A percentile compares a stretch with the other conserved stretches of the same genome.
Conservation (phyloP, 768 basidiomycete species). For the Lactarius trivialis region DNA sequence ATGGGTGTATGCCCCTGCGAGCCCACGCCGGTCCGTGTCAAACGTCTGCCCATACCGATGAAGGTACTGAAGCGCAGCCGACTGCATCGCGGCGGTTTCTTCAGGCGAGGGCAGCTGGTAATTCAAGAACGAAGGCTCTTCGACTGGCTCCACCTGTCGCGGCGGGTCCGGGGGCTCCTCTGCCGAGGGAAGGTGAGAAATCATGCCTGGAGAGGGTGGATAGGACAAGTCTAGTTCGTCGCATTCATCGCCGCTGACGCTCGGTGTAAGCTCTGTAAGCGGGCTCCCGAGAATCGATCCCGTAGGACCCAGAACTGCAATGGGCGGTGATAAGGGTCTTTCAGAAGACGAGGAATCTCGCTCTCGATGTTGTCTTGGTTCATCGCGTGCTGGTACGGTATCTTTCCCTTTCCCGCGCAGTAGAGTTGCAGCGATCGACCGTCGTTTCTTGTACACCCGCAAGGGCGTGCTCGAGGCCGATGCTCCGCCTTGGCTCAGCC, state of each 20-base stretch:
- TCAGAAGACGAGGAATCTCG: neutral
- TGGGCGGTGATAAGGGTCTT: slow-evolving; percentile 2
- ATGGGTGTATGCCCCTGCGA: slow-evolving; percentile 4
- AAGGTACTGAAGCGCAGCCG: slow-evolving; percentile 7
- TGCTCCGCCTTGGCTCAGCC: neutral
- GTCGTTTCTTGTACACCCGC: slow-evolving; percentile 7
- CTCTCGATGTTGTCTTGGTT: too few relatives aligned
- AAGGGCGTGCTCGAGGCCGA: slow-evolving; percentile 1
- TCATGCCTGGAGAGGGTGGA: neutral
- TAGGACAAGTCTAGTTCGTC: slow-evolving; percentile 15
- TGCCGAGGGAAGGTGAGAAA: neutral
- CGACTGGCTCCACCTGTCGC: neutral
- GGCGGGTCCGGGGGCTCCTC: neutral
- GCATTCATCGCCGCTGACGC: slow-evolving; percentile 1
- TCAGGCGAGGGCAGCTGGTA: neutral
- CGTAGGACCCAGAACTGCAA: neutral
- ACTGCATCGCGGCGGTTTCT: neutral
- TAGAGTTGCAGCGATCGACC: neutral
- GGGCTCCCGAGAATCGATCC: neutral
- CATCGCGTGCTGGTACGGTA: neutral
- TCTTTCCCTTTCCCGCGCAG: neutral
- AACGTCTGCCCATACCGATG: slow-evolving; percentile 13
- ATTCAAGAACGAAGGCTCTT: neutral
- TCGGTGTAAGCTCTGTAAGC: neutral
- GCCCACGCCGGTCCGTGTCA: slow-evolving; percentile 12